Evolutionary conservation across 2,329 filamentous ascomycete species (phyloP).

Genomic region (Fusarium pseudograminearum): DNA sequence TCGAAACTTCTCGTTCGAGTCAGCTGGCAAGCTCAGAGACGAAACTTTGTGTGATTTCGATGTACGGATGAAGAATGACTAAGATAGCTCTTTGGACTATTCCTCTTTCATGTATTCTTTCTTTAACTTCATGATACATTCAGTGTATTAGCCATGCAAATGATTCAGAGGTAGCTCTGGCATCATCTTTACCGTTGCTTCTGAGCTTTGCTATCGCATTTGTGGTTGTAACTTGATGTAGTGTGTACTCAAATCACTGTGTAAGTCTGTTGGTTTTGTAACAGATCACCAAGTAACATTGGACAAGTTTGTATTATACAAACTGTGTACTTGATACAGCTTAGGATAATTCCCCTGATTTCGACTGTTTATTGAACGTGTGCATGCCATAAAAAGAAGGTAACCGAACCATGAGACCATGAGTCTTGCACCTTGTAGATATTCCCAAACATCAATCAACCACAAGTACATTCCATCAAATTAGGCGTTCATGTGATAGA

Average conservation of each 20-base stretch:
- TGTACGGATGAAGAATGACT: not conserved
- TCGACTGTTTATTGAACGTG: not conserved
- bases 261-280: not conserved
- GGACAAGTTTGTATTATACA: not conserved
- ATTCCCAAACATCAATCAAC: not conserved
- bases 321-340: not conserved
- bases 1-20: accelerated
- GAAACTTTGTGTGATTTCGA: accelerated
- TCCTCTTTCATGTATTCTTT: not conserved
- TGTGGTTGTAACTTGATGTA: not conserved
- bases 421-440: not conserved
- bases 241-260: not conserved
- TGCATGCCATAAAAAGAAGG: not conserved
- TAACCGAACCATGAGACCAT: not conserved
- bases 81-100: not conserved
- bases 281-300: not conserved
- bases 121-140: not conserved
- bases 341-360: not conserved
- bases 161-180: not conserved
- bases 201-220: not conserved
- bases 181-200: not conserved
- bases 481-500: accelerated
- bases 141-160: not conserved
- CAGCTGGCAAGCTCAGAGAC: not conserved
- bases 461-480: too few relatives aligned